Evolutionary conservation across 192 early-diverging fungal species (phyloP), one percentile per base, ranked within the genome.

Genomic region (Radiomyces spectabilis): DNA sequence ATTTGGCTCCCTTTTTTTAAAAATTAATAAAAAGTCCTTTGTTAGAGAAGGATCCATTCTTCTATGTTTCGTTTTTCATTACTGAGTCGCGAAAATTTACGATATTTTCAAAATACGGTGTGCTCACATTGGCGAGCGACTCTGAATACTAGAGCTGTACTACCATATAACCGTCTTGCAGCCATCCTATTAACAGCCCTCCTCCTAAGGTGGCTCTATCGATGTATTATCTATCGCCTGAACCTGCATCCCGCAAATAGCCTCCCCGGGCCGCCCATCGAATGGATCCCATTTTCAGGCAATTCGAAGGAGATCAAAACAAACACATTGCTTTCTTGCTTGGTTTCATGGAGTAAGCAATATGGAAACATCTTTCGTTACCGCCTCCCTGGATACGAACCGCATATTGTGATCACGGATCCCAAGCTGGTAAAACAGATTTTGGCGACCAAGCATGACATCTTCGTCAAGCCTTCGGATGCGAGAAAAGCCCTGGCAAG

Each of bases 351-450:
- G 80, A 33, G 61, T 7, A 59, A 74, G 21, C 26, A 76, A 40
- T 80, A 80, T 48, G 78, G 73, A 21, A 66, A 71, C 10, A 66
- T 82, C 5, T 32, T 82, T 0, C n/a, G 34, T 12, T 82, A 82
- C 42, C 59, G 65, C 19, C 66, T 69, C 4, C 38, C 76, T 7
- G 66, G 80, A 31, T 66, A 74, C 41, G 43, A 1, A 1, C 62
- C 44, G 3, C 56, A 68, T 3, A 45, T 80, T 21, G 15, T 74
- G 9, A 29, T 82, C 8, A 70, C 80, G 1, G 76, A 80, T 45
- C 66, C 76, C 15, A 59, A 72, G 31, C 40, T 73, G 9, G 43
- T 80, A 10, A 72, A 70, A 22, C 63, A 74, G 25, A 49, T 80
- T 18, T 60, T 82, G 24, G 55, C 41, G 5, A 65, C 65, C 4